Conservation (phyloP, 2,329 filamentous ascomycete genomes). For the Venturia pyrina region DNA sequence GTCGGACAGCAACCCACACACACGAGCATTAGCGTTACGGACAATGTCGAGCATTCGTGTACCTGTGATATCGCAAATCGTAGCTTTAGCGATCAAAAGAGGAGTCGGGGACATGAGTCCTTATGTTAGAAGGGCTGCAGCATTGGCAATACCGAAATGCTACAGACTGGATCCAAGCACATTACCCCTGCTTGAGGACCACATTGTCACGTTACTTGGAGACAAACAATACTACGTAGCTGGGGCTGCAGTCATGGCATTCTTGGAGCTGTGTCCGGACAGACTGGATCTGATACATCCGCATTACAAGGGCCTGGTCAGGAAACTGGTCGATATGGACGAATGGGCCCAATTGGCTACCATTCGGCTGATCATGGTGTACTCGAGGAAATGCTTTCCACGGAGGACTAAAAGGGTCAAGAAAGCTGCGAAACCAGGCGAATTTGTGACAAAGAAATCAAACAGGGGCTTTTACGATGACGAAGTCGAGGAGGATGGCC, state of each 20-base stretch:
- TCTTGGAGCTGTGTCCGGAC: slow-evolving; percentile 81
- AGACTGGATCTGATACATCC: slow-evolving; percentile 81
- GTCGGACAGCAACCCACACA: slow-evolving; percentile 81
- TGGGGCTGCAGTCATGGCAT: slow-evolving; percentile 82
- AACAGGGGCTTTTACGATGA: slow-evolving; percentile 77
- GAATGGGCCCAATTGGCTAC: slow-evolving; percentile 93
- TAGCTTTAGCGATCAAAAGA: slow-evolving; percentile 90
- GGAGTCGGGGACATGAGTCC: slow-evolving; percentile 91
- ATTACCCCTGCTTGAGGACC: slow-evolving; percentile 73
- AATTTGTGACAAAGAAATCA: neutral
- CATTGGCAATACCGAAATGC: slow-evolving; percentile 90
- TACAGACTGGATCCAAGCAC: slow-evolving; percentile 82
- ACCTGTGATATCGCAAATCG: slow-evolving; percentile 94
- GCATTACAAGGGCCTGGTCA: slow-evolving; percentile 75
- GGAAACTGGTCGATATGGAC: slow-evolving; percentile 96
- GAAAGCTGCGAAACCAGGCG: slow-evolving; percentile 1
- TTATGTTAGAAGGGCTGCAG: slow-evolving; percentile 83
- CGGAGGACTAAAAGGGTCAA: slow-evolving; percentile 47
- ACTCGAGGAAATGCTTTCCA: slow-evolving; percentile 82
- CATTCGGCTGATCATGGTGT: slow-evolving; percentile 70
- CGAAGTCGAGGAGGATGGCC: slow-evolving; percentile 36
- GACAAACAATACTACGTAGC: slow-evolving; percentile 97
- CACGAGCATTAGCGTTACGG: slow-evolving; percentile 82
- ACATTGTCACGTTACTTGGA: slow-evolving; percentile 65
- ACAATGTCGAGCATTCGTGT: slow-evolving; percentile 98